Evolutionary conservation across 768 basidiomycete genomes (phyloP).

Genomic region (Rhodotorula toruloides): DNA sequence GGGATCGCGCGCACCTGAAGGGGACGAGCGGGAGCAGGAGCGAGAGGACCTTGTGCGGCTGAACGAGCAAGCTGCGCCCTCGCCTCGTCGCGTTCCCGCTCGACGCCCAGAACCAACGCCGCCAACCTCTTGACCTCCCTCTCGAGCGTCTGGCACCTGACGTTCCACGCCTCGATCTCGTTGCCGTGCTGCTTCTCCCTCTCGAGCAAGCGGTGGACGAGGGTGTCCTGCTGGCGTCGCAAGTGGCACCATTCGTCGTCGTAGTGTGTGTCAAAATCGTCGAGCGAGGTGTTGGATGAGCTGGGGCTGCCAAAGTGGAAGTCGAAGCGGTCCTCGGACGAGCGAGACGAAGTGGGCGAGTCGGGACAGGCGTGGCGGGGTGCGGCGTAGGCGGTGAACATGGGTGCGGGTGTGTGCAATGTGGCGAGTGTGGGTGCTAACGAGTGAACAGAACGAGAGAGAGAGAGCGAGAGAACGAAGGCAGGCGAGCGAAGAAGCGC

Average conservation of each 20-base stretch:
- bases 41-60: neutral
- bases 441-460: no score
- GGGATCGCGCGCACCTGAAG: no score
- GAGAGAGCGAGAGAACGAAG: neutral
- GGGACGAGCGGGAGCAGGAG: neutral
- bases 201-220: slow-evolving; percentile 4
- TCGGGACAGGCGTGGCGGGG: no score
- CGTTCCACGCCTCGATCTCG: slow-evolving; percentile 6
- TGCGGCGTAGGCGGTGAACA: no score
- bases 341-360: no score
- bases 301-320: no score
- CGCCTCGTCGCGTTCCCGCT: slow-evolving; percentile 2
- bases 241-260: neutral
- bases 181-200: neutral
- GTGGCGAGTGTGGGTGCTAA: no score
- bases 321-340: no score
- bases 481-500: neutral
- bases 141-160: slow-evolving; percentile 17
- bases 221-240: neutral
- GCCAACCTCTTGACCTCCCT: slow-evolving; percentile 7
- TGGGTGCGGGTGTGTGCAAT: no score
- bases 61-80: neutral
- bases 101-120: neutral
- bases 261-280: neutral
- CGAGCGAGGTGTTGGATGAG: neutral